Evolutionary conservation across 371 early-diverging fungal species (phyloP), one percentile per base, ranked within the genome.

Genomic region (Blastocladiella emersonii): DNA sequence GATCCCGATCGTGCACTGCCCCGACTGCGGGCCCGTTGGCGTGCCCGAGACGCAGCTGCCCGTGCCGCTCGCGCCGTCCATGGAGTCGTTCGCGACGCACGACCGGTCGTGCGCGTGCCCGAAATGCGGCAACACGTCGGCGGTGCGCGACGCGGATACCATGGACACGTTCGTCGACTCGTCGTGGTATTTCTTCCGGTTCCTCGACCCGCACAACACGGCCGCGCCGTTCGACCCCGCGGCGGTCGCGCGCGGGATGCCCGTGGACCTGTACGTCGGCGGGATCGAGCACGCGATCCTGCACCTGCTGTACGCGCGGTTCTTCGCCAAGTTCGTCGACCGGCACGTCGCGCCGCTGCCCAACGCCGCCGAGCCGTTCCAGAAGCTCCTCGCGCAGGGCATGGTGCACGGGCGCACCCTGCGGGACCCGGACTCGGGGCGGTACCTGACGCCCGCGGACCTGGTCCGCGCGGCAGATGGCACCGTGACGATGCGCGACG

Each of bases 91-190:
- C 0, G 88, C 85, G n/a, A 76, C 81, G 57, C 89, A 87, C 23
- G 82, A 83, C 34, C 87, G 88, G 21, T 86, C 89, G 13, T 70
- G 53, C 53, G 23, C 53, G 12, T 51, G 53, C 53, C 53, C 53
- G 23, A 4, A 32, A 13, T 51, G 53, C 32, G 30, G 8, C 8
- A 27, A 30, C 15, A 0, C 53, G 3, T 3, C 7, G 8, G 90
- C 89, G n/a, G 76, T 74, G 53, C 77, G 89, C 43, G 96, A 94
- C 61, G 85, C 89, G 6, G 95, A 95, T 65, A 93, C 95, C 0
- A 92, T 95, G 88, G 95, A 94, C 68, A 94, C 95, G 8, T 95
- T 94, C 78, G 91, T 94, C 8, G 96, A 94, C 67, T 93, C 93
- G 0, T 89, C 94, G 0, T 95, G 95, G 94, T 95, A 95, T 68